These are phyloP conservation scores for Salmacisia buchloeana DNA, from an alignment of 1,284 basidiomycete genomes.

Conservation along the genomic window DNA sequence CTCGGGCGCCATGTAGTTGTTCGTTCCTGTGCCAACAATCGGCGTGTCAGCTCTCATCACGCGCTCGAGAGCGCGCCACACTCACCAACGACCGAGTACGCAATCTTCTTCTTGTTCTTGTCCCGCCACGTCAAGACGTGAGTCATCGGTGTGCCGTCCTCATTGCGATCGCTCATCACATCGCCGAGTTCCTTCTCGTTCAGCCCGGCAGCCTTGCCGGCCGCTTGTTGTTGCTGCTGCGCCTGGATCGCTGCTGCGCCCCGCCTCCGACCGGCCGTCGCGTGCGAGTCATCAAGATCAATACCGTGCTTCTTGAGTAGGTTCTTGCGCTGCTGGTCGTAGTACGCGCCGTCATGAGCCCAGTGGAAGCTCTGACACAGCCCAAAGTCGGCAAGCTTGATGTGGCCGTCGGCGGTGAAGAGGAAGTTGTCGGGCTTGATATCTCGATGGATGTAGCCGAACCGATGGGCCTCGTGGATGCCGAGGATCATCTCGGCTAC, in stretches of 20 bases:
- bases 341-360: conserved; percentile 58
- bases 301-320: conserved; percentile 87
- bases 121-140: conserved; percentile 73
- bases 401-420: conserved; percentile 84
- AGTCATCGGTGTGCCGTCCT: conserved; percentile 44
- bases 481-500: conserved; percentile 97
- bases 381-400: conserved; percentile 91
- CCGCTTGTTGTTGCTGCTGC: conserved; percentile 45
- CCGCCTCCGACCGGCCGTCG: conserved; percentile 64
- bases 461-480: conserved; percentile 84
- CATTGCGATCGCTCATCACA: conserved; percentile 42
- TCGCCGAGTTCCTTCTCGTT: conserved; percentile 33
- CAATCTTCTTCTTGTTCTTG: conserved; percentile 76
- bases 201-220: conserved; percentile 21
- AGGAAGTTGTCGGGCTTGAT: conserved; percentile 96
- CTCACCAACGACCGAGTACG: conserved; percentile 79
- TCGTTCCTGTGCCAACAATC: conserved; percentile 30
- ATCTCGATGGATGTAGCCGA: conserved; percentile 94
- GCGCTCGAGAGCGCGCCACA: conserved; percentile 15
- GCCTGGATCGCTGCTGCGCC: conserved; percentile 62
- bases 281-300: conserved; percentile 67
- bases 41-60: conserved; percentile 52
- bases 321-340: conserved; percentile 84
- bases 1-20: conserved; percentile 76
- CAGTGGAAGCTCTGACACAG: conserved; percentile 57